These are phyloP conservation scores for Cladosporium sp. DNA, from an alignment of 2,329 filamentous ascomycete genomes.

Conservation along the genomic window DNA sequence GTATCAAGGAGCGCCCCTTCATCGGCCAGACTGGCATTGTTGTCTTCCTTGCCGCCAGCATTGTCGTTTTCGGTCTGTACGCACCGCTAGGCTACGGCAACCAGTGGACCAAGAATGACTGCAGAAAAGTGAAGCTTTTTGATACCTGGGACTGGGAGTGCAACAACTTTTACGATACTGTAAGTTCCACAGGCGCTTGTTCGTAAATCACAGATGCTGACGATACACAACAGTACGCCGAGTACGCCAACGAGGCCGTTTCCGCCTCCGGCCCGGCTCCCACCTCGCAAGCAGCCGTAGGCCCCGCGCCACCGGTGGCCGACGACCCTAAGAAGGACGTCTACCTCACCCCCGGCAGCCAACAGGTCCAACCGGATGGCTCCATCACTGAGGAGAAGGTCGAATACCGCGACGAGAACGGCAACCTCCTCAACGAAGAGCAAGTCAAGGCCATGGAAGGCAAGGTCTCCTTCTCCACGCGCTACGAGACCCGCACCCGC, in stretches of 20 bases:
- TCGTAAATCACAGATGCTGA: not conserved
- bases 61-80: conserved; percentile 75
- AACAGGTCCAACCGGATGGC: conserved; percentile 9
- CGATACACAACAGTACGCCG: conserved; percentile 24
- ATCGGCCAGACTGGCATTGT: conserved; percentile 70
- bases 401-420: conserved; percentile 91
- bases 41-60: conserved; percentile 65
- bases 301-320: conserved; percentile 30
- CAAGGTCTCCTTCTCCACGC: conserved; percentile 91
- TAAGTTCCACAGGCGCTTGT: conserved; percentile 47
- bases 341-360: conserved; percentile 25
- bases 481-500: conserved; percentile 89
- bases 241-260: conserved; percentile 25
- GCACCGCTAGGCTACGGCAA: conserved; percentile 90
- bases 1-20: conserved; percentile 61
- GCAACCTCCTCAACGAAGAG: conserved; percentile 77
- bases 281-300: conserved; percentile 23
- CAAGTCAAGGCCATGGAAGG: conserved; percentile 80
- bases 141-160: conserved; percentile 96
- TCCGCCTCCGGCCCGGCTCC: conserved; percentile 20
- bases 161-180: conserved; percentile 80
- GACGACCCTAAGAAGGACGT: conserved; percentile 32
- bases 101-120: conserved; percentile 83
- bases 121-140: conserved; percentile 80
- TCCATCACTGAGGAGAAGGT: conserved; percentile 66